A percentile compares a stretch with the other conserved stretches of the same genome.
phyloP scores from a whole-genome alignment of 1,284 basidiomycete genomes.

The Leccinum proliferum region DNA sequence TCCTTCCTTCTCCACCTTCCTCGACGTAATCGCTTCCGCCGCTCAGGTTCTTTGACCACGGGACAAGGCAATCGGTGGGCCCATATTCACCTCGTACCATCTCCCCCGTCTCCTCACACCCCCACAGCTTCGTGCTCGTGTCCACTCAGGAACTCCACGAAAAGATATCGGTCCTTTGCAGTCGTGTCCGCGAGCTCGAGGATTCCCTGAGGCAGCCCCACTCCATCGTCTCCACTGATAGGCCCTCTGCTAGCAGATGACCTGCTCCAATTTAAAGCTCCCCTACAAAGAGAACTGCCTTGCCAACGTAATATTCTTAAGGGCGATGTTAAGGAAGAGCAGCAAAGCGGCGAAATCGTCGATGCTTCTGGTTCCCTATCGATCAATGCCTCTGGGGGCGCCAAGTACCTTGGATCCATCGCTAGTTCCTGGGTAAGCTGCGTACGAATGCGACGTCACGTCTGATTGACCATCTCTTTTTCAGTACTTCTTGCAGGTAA shows the following conservation, averaged over 20 bases:
- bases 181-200: slow-evolving; percentile 73
- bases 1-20: slow-evolving; percentile 6
- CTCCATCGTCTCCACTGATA: slow-evolving; percentile 50
- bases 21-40: slow-evolving; percentile 16
- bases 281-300: slow-evolving; percentile 55
- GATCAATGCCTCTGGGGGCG: slow-evolving; percentile 60
- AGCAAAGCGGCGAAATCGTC: slow-evolving; percentile 61
- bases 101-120: slow-evolving; percentile 3
- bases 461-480: not conserved
- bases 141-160: slow-evolving; percentile 79
- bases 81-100: not conserved
- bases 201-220: slow-evolving; percentile 62
- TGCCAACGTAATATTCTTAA: slow-evolving; percentile 24
- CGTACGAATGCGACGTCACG: not conserved
- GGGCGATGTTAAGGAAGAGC: slow-evolving; percentile 47
- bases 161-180: slow-evolving; percentile 70
- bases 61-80: slow-evolving; percentile 73
- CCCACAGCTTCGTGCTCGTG: slow-evolving; percentile 66
- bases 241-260: slow-evolving; percentile 61
- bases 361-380: slow-evolving; percentile 74
- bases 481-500: slow-evolving; percentile 68
- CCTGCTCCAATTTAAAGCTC: slow-evolving; percentile 64
- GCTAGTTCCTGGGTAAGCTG: slow-evolving; percentile 67
- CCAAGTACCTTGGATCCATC: slow-evolving; percentile 69
- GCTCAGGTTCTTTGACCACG: slow-evolving; percentile 64